Base-by-base conservation (phyloP, 305 asterid genomes). In the Ruellia speciosa region DNA sequence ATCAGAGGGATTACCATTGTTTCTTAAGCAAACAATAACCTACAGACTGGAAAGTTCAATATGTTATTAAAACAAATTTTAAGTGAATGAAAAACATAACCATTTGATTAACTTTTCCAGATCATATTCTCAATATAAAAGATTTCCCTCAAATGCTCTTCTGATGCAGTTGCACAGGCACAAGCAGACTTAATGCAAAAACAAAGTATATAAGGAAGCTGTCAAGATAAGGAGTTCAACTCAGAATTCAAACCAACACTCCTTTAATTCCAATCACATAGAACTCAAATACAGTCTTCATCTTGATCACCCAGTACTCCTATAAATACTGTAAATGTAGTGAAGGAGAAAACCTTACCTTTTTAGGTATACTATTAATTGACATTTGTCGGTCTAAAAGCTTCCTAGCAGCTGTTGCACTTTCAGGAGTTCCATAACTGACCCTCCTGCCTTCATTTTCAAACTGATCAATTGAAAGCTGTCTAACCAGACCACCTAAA, bases 391-490 rank as follows among this genome's bases (percentile, higher is more conserved):
- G 83, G 73, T 94, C 96, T 62, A 94, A 72, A 43, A 94, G 95
- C 70, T 87, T 94, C 70, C 97, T 81, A 49, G 99, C 99, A 5
- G 99, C 99, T 34, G 95, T 83, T 48, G 99, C 97, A 81, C 76
- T 85, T 79, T 94, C 99, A 58, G 97, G 97, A 54, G 96, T 89
- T 62, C 99, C 99, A 63, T 94, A 94, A 75, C 99, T 87, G 67
- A 94, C 99, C 55, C 99, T 81, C 65, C 99, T 82, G 69, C 99
- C 99, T 74, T 92, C 99, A 69, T 92, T 88, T 81, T 92, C 99
- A 37, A 94, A 94, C 69, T 94, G 97, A 78, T 94, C 99, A 39
- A 94, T 94, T 18, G 99, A 89, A 72, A 94, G 99, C 78, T 89
- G 97, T 76, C 99, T 86, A 54, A 90, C 99, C 88, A 94, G 79